Evolutionary conservation across 441 rosid genomes (phyloP).

Genomic region (Populus tomentosa): DNA sequence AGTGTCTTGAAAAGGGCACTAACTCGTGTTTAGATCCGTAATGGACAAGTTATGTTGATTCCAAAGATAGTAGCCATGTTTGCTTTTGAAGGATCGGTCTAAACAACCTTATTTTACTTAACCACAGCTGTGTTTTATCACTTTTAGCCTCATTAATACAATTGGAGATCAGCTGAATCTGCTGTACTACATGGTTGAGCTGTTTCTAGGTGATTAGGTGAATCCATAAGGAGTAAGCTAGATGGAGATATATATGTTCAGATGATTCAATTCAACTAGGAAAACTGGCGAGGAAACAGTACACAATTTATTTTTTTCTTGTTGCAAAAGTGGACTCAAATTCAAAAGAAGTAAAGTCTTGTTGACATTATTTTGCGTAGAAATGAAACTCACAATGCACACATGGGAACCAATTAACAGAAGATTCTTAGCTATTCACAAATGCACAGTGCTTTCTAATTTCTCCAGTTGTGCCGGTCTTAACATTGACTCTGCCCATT

Average conservation of each 20-base stretch:
- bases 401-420: background rate
- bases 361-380: background rate
- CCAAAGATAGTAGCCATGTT: too few species aligned
- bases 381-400: background rate
- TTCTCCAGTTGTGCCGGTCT: conserved; percentile 56
- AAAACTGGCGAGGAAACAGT: background rate
- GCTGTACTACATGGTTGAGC: too few species aligned
- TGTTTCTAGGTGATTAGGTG: background rate
- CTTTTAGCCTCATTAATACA: too few species aligned
- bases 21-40: too few species aligned
- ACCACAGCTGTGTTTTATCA: too few species aligned
- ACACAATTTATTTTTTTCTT: background rate
- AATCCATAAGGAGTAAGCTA: background rate
- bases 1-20: too few species aligned
- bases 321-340: background rate
- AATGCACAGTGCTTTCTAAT: conserved; percentile 66
- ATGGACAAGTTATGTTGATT: too few species aligned
- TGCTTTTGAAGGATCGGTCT: too few species aligned
- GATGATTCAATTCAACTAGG: background rate
- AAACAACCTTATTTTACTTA: too few species aligned
- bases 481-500: conserved; percentile 57
- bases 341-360: background rate
- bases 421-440: conserved; percentile 27
- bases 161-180: too few species aligned
- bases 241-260: background rate